Percentiles rank a stretch among this genome's conserved stretches.
These are phyloP conservation scores for Alternaria ethzedia DNA, from an alignment of 2,329 filamentous ascomycete species.

Conservation along the genomic window DNA sequence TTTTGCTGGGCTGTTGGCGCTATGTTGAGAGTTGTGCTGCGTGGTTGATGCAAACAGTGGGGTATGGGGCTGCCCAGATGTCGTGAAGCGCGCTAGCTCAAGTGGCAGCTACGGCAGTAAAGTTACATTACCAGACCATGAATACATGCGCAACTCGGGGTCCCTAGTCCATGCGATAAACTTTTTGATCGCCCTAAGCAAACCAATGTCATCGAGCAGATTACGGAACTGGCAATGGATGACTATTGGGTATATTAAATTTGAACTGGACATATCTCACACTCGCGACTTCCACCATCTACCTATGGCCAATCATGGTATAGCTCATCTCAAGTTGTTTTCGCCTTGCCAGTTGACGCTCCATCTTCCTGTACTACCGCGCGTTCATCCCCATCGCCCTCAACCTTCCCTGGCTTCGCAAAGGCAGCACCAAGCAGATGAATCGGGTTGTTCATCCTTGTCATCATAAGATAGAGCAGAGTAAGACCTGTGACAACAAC, in stretches of 20 bases:
- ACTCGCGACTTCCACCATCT: background rate
- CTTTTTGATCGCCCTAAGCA: background rate
- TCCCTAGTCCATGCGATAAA: background rate
- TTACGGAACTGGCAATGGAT: background rate
- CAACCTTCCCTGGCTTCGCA: constrained; percentile 24
- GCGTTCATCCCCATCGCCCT: background rate
- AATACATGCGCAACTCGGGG: background rate
- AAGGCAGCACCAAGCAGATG: constrained; percentile 22
- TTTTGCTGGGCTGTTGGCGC: background rate
- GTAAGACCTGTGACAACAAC: constrained; percentile 25
- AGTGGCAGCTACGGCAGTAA: background rate
- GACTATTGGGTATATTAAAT: background rate
- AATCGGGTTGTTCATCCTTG: constrained; percentile 27
- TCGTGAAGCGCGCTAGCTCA: background rate
- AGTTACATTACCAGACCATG: background rate
- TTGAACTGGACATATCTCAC: background rate
- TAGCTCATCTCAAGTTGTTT: background rate
- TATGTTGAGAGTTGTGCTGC: background rate
- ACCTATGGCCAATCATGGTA: background rate
- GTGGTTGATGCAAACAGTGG: background rate
- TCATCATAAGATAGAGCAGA: constrained; percentile 25
- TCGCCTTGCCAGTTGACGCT: background rate
- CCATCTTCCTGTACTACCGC: background rate
- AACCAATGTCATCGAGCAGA: background rate
- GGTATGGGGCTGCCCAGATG: background rate